Evolutionary conservation across 495 filamentous ascomycete genomes (phyloP).

Genomic region (Acidiella bohemica): DNA sequence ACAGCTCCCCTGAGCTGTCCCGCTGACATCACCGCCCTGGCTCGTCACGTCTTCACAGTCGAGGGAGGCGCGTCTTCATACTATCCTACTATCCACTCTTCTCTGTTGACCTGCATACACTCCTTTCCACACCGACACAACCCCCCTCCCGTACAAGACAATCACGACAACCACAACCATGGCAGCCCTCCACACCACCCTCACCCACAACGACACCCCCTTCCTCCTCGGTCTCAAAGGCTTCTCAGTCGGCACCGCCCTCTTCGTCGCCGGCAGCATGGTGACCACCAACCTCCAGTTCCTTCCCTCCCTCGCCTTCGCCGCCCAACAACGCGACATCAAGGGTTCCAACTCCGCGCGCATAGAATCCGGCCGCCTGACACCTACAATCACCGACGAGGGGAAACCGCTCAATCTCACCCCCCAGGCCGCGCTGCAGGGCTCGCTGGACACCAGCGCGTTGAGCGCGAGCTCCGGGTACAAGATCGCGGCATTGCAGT

Average conservation of each 20-base stretch:
- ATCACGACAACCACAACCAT: too few relatives aligned
- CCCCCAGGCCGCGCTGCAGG: slow-evolving; percentile 1
- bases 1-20: too few relatives aligned
- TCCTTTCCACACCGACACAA: background rate
- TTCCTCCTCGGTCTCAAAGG: slow-evolving; percentile 9
- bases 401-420: slow-evolving; percentile 7
- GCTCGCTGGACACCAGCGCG: slow-evolving; percentile 1
- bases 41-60: too few relatives aligned
- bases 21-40: too few relatives aligned
- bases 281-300: slow-evolving; percentile 10
- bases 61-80: too few relatives aligned
- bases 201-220: slow-evolving; percentile 10
- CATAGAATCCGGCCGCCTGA: slow-evolving; percentile 15
- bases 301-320: slow-evolving; percentile 12
- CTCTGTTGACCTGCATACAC: background rate
- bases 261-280: slow-evolving; percentile 18
- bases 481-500: slow-evolving; percentile 12
- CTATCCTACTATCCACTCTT: too few relatives aligned
- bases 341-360: background rate
- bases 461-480: slow-evolving; percentile 6
- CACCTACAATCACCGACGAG: slow-evolving; percentile 9
- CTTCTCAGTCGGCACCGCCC: slow-evolving; percentile 7
- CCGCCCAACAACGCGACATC: slow-evolving; percentile 4
- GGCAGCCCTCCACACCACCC: slow-evolving; percentile 2
- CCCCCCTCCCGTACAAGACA: background rate